Evolutionary conservation across 1,284 basidiomycete species (phyloP), one percentile per base, ranked within the genome.

Genomic region (Porodaedalea pini): DNA sequence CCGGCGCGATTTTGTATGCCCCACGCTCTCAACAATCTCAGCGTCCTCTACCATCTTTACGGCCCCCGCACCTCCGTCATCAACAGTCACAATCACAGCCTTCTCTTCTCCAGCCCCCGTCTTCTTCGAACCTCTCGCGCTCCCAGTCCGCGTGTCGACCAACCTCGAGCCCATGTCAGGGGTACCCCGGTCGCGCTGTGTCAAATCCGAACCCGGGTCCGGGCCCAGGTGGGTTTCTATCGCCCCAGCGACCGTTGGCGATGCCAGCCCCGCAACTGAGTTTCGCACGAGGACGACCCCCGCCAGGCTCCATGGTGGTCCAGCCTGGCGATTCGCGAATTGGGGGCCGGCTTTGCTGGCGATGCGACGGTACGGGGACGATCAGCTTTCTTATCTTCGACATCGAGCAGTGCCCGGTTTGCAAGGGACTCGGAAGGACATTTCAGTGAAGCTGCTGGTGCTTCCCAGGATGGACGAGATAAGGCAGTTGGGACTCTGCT

Each of bases 241-340:
- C 27, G 11, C 21, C 21, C 10, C 43, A 21, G 4, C 29, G n/a
- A n/a, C 52, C 47, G 40, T 21, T 50, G 40, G n/a, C 23, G 36
- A 49, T 40, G 21, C 45, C 54, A 6, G 21, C n/a, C 6, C 49
- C 56, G 15, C 27, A 21, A 2, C 4, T 60, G 6, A 44, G 32
- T 21, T 36, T 37, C 23, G 19, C 19, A 57, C 60, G 36, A 60
- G 63, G 64, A 48, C 47, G 56, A 41, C 51, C 45, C 21, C 57
- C 51, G 11, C 45, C 60, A 43, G 62, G 37, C 15, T 67, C 78
- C 10, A 57, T 77, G 1, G 78, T 86, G 11, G 78, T 83, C 56
- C 61, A 62, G 1, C 78, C 88, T 0, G 88, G 88, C 1, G 88
- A 91, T 66, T 74, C 84, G n/a, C 70, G 87, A 44, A 72, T 90